These are phyloP conservation scores for Beauveria scarabaeidicola DNA, from an alignment of 2,329 filamentous ascomycete species.

Conservation along the genomic window DNA sequence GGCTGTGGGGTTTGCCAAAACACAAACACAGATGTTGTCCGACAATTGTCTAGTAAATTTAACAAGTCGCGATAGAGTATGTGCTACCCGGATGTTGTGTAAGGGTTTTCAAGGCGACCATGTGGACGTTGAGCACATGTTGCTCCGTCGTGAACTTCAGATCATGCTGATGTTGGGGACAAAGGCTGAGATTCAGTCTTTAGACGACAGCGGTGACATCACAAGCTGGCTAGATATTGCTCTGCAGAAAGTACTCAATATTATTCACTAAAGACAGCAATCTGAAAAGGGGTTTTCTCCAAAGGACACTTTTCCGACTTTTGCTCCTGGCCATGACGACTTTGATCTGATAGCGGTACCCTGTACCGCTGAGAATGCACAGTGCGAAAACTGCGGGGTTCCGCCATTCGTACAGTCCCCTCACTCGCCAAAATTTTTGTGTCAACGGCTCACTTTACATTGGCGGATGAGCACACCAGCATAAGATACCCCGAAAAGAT, in stretches of 20 bases:
- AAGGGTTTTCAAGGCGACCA: constrained; percentile 25
- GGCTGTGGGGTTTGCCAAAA: not conserved
- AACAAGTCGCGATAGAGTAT: constrained; percentile 47
- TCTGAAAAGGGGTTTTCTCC: too few relatives aligned
- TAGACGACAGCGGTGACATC: constrained; percentile 48
- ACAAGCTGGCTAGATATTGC: constrained; percentile 40
- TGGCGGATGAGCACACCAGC: not conserved
- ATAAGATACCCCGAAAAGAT: constrained; percentile 22
- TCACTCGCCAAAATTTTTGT: constrained; percentile 27
- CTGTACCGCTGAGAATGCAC: constrained; percentile 18
- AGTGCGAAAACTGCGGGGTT: constrained; percentile 29
- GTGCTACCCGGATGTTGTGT: constrained; percentile 45
- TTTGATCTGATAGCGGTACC: constrained; percentile 13
- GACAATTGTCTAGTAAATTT: constrained; percentile 25
- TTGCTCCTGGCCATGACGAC: not conserved
- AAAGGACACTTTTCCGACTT: not conserved
- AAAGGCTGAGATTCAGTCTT: constrained; percentile 70
- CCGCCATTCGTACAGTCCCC: constrained; percentile 28
- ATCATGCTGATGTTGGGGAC: constrained; percentile 64
- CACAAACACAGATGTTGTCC: not conserved
- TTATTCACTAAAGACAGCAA: not conserved
- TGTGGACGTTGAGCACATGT: constrained; percentile 24
- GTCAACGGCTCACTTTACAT: not conserved
- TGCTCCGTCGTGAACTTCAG: constrained; percentile 52
- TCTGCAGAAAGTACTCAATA: constrained; percentile 19